Evolutionary conservation across 2,329 filamentous ascomycete species (phyloP).

Genomic region (Eutypella sp.): DNA sequence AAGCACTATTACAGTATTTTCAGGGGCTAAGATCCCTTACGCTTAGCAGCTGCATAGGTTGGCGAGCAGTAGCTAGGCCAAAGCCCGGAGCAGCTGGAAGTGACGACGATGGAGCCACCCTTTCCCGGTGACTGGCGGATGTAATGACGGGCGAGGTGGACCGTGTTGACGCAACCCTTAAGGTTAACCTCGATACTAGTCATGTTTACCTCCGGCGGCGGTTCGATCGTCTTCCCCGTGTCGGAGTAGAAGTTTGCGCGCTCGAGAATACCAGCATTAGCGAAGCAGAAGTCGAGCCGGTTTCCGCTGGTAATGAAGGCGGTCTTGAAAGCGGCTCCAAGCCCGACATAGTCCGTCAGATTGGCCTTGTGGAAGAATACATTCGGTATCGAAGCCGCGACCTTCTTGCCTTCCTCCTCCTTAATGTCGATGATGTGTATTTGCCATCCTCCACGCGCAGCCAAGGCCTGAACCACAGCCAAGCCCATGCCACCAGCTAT

Average conservation of each 20-base stretch:
- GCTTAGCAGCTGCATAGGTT: slow-evolving; percentile 9
- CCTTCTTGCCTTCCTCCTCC: slow-evolving; percentile 24
- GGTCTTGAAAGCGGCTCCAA: slow-evolving; percentile 27
- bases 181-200: slow-evolving; percentile 8
- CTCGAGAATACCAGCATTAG: slow-evolving; percentile 42
- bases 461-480: slow-evolving; percentile 33
- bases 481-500: slow-evolving; percentile 38
- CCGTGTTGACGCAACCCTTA: slow-evolving; percentile 6
- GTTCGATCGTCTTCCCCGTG: neutral
- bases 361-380: slow-evolving; percentile 34
- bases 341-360: slow-evolving; percentile 28
- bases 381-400: slow-evolving; percentile 20
- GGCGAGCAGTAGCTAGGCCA: slow-evolving; percentile 9
- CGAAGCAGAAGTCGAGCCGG: slow-evolving; percentile 42
- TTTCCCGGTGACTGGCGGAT: slow-evolving; percentile 5
- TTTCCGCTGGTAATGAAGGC: slow-evolving; percentile 27
- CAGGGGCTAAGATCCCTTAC: neutral
- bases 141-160: slow-evolving; percentile 7
- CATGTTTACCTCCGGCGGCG: slow-evolving; percentile 3
- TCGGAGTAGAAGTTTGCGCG: slow-evolving; percentile 31
- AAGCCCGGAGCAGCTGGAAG: slow-evolving; percentile 6
- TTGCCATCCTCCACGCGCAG: slow-evolving; percentile 30
- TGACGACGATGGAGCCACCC: slow-evolving; percentile 7
- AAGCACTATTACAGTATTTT: neutral
- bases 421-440: slow-evolving; percentile 37